These are phyloP conservation scores for Pichia gijzeniarum DNA, from an alignment of 805 yeast species.

Conservation along the genomic window DNA sequence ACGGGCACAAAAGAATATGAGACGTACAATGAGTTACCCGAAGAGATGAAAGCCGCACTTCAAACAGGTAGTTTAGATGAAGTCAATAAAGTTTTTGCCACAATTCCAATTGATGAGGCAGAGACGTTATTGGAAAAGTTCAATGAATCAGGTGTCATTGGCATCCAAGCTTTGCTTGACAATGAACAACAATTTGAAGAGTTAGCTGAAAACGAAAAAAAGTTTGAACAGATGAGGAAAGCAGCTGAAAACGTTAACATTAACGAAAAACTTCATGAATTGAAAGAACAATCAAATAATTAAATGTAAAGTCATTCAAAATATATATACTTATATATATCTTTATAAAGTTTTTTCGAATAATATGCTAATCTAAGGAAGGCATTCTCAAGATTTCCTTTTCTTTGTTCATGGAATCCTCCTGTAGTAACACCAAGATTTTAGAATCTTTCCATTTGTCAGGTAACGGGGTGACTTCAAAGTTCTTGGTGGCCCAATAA, in stretches of 20 bases:
- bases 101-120: conserved; percentile 68
- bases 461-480: conserved; percentile 77
- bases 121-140: conserved; percentile 68
- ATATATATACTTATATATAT: conserved; percentile 2
- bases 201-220: conserved; percentile 36
- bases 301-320: not conserved
- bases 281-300: not conserved
- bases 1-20: conserved; percentile 47
- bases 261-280: conserved; percentile 2
- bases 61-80: conserved; percentile 63
- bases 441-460: conserved; percentile 71
- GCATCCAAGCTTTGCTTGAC: conserved; percentile 70
- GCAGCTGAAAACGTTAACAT: conserved; percentile 13
- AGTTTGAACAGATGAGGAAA: conserved; percentile 10
- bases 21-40: conserved; percentile 52
- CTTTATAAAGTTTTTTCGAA: not conserved
- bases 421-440: conserved; percentile 60
- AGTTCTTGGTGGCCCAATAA: conserved; percentile 93
- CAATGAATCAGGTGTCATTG: conserved; percentile 76
- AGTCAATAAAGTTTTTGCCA: conserved; percentile 76
- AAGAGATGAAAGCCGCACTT: conserved; percentile 69
- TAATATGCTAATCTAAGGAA: conserved; percentile 36
- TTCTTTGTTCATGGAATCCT: conserved; percentile 65
- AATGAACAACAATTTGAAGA: conserved; percentile 62
- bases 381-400: conserved; percentile 86